Evolutionary conservation across 805 yeast species (phyloP).

Genomic region (Priceomyces castillae): DNA sequence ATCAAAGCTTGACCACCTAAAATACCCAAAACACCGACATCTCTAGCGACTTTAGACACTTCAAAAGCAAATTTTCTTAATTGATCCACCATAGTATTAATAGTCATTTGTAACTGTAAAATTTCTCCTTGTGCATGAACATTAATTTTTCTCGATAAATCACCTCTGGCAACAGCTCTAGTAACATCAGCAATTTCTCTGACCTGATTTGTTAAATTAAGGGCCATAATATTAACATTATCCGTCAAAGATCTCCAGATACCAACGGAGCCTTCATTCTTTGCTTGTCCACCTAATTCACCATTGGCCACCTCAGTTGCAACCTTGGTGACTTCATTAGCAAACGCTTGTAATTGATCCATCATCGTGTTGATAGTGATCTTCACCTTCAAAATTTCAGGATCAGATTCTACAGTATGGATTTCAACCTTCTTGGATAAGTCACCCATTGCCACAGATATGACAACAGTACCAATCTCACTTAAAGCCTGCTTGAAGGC

Average conservation of each 20-base stretch:
- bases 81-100: slow-evolving; percentile 87
- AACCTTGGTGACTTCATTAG: slow-evolving; percentile 76
- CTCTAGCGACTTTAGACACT: slow-evolving; percentile 82
- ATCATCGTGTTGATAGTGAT: slow-evolving; percentile 84
- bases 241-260: slow-evolving; percentile 84
- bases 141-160: slow-evolving; percentile 74
- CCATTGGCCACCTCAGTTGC: slow-evolving; percentile 92
- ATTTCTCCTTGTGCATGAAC: slow-evolving; percentile 93
- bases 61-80: slow-evolving; percentile 80
- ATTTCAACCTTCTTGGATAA: slow-evolving; percentile 75
- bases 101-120: slow-evolving; percentile 78
- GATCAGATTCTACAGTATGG: slow-evolving; percentile 69
- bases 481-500: slow-evolving; percentile 70
- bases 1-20: slow-evolving; percentile 86
- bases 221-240: slow-evolving; percentile 85
- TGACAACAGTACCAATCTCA: slow-evolving; percentile 83
- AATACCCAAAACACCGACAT: slow-evolving; percentile 86
- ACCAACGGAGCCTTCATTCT: slow-evolving; percentile 80
- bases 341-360: slow-evolving; percentile 80
- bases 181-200: slow-evolving; percentile 89
- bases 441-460: slow-evolving; percentile 88
- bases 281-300: slow-evolving; percentile 85
- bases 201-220: slow-evolving; percentile 65
- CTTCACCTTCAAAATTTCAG: slow-evolving; percentile 77
- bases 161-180: slow-evolving; percentile 85